Evolutionary conservation across 176 grass and related monocot species (phyloP).

Genomic region (Phoenix dactylifera): DNA sequence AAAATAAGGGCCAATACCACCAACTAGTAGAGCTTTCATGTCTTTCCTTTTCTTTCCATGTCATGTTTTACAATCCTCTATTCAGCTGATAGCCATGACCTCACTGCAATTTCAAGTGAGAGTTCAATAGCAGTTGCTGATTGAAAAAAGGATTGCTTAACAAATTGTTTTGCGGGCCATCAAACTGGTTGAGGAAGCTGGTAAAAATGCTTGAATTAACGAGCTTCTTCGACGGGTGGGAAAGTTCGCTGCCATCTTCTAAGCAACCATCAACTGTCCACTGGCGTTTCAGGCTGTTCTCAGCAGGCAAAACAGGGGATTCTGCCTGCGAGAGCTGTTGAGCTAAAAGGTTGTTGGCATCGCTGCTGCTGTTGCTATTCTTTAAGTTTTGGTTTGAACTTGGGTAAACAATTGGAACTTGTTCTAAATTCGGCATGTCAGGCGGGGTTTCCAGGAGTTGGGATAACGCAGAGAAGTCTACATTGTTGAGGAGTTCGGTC

Average conservation of each 20-base stretch:
- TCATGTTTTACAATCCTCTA: too few relatives aligned
- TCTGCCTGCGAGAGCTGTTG: background rate
- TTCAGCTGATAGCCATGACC: background rate
- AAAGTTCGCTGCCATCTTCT: background rate
- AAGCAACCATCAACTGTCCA: background rate
- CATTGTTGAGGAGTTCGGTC: slow-evolving; percentile 41
- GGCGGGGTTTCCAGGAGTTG: too few relatives aligned
- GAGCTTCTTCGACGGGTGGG: background rate
- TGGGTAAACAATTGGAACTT: too few relatives aligned
- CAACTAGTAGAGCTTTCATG: too few relatives aligned
- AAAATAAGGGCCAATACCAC: too few relatives aligned
- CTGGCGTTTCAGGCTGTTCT: slow-evolving; percentile 14
- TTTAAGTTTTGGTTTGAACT: too few relatives aligned
- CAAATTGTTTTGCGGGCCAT: slow-evolving; percentile 27
- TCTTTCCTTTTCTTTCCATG: too few relatives aligned
- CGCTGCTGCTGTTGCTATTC: background rate
- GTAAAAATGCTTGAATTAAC: background rate
- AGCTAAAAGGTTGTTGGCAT: too few relatives aligned
- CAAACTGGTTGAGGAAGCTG: background rate
- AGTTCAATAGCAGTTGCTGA: slow-evolving; percentile 17
- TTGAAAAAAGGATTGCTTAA: slow-evolving; percentile 19
- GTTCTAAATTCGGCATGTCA: too few relatives aligned
- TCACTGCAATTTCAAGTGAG: background rate
- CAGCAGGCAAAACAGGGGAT: background rate
- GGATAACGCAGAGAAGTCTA: slow-evolving; percentile 20